phyloP scores from a whole-genome alignment of 805 yeast species.

The Wickerhamiella azymoides region DNA sequence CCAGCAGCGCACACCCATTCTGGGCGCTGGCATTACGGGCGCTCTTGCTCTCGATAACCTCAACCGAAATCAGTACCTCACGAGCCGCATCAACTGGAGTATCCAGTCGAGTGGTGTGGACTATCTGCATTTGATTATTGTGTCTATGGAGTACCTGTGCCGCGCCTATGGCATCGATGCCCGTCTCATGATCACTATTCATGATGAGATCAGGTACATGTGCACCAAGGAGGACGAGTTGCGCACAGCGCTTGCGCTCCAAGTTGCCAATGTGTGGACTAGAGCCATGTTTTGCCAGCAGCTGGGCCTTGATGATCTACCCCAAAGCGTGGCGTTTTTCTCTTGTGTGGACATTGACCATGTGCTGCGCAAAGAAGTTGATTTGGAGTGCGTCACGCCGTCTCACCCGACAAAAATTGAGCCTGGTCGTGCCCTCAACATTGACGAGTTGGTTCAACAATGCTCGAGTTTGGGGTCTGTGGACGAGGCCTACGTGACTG shows the following conservation, averaged over 20 bases:
- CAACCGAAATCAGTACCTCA: slow-evolving; percentile 48
- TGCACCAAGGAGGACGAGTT: slow-evolving; percentile 62
- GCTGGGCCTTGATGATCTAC: slow-evolving; percentile 75
- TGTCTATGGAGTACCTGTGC: slow-evolving; percentile 75
- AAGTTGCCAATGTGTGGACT: slow-evolving; percentile 88
- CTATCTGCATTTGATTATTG: slow-evolving; percentile 69
- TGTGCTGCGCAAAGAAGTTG: slow-evolving; percentile 85
- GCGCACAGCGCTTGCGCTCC: slow-evolving; percentile 68
- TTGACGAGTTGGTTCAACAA: slow-evolving; percentile 33
- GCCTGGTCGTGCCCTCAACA: slow-evolving; percentile 67
- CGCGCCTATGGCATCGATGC: slow-evolving; percentile 55
- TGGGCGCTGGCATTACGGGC: slow-evolving; percentile 86
- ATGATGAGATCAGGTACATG: slow-evolving; percentile 82
- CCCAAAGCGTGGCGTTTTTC: slow-evolving; percentile 91
- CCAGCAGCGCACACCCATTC: slow-evolving; percentile 74
- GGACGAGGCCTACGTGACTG: background rate
- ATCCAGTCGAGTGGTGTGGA: slow-evolving; percentile 98
- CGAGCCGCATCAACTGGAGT: slow-evolving; percentile 94
- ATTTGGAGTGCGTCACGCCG: slow-evolving; percentile 80
- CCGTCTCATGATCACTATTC: slow-evolving; percentile 74
- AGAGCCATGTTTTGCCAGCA: slow-evolving; percentile 91
- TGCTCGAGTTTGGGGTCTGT: slow-evolving; percentile 16
- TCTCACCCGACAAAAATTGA: slow-evolving; percentile 59
- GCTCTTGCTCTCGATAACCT: slow-evolving; percentile 60
- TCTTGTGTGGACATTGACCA: slow-evolving; percentile 85